Conservation (phyloP, 441 rosid genomes). For the Euphorbia corollata region DNA sequence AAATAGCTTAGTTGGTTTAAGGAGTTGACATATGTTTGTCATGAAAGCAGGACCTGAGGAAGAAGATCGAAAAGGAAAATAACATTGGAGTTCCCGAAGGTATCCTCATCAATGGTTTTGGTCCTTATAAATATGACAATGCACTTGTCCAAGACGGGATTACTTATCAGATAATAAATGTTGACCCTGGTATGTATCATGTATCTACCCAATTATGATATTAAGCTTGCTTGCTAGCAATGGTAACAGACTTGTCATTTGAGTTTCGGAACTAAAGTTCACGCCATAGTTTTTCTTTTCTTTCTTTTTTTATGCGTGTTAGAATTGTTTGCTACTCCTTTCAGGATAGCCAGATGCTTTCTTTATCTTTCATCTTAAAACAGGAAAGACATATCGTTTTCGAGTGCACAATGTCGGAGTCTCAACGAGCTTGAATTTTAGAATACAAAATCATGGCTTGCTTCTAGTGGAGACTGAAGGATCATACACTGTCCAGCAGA, state of each 20-base stretch:
- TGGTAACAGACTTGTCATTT: conserved; percentile 1
- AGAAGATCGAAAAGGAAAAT: conserved; percentile 48
- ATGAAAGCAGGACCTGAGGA: conserved; percentile 55
- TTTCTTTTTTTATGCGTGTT: neutral
- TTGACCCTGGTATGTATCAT: conserved; percentile 53
- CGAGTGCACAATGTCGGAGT: conserved; percentile 80
- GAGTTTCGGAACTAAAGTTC: neutral
- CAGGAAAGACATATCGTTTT: conserved; percentile 73
- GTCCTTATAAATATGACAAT: conserved; percentile 58
- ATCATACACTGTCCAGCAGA: conserved; percentile 75
- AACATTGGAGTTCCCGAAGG: conserved; percentile 71
- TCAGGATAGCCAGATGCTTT: conserved; percentile 9
- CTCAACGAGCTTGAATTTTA: conserved; percentile 75
- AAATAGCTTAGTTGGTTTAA: conserved; percentile 13
- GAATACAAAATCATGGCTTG: conserved; percentile 77
- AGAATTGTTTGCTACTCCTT: neutral
- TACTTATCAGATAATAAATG: conserved; percentile 56
- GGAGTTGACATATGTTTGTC: conserved; percentile 12
- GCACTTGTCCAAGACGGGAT: conserved; percentile 41
- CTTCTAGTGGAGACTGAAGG: conserved; percentile 92
- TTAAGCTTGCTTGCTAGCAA: conserved; percentile 3
- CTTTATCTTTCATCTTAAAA: conserved; percentile 28
- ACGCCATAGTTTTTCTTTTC: neutral
- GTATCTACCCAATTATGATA: too few relatives aligned
- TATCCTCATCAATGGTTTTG: conserved; percentile 62